Evolutionary conservation across 192 early-diverging fungal genomes (phyloP).

Genomic region (Piromyces sp.): DNA sequence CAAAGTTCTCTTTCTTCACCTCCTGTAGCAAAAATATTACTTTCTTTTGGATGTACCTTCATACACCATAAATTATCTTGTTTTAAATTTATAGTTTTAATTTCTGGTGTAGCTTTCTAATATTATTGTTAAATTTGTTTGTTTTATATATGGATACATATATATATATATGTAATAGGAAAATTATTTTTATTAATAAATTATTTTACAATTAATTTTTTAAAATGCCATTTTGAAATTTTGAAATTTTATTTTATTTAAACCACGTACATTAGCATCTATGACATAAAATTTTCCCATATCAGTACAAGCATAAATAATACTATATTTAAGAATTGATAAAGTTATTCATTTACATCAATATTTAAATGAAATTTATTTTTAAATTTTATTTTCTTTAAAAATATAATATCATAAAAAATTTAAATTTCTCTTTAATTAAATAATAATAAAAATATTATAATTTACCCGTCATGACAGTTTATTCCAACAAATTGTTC

Average conservation of each 20-base stretch:
- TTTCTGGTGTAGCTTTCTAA: slow-evolving; percentile 1
- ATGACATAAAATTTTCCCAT: slow-evolving; percentile 1
- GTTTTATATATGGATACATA: background rate
- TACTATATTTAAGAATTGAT: slow-evolving; percentile 1
- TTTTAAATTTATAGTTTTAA: slow-evolving; percentile 13
- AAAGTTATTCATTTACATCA: no score
- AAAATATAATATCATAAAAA: no score
- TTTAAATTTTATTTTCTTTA: no score
- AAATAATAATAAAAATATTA: slow-evolving; percentile 1
- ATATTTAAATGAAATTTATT: no score
- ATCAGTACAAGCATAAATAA: slow-evolving; percentile 9
- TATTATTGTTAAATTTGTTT: background rate
- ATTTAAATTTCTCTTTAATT: no score
- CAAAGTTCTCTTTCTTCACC: slow-evolving; percentile 74
- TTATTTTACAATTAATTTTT: slow-evolving; percentile 1
- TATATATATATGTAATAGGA: slow-evolving; percentile 19
- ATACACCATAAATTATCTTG: slow-evolving; percentile 42
- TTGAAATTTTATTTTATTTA: no score
- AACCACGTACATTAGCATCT: background rate
- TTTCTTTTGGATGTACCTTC: slow-evolving; percentile 41
- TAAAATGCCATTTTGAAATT: no score
- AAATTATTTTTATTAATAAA: slow-evolving; percentile 15
- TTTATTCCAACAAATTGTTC: slow-evolving; percentile 24
- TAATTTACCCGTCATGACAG: slow-evolving; percentile 11
- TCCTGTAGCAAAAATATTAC: slow-evolving; percentile 58